A percentile compares a stretch with the other conserved stretches of the same genome.
phyloP scores from a whole-genome alignment of 371 early-diverging fungal species.

The Actinomortierella ambigua region DNA sequence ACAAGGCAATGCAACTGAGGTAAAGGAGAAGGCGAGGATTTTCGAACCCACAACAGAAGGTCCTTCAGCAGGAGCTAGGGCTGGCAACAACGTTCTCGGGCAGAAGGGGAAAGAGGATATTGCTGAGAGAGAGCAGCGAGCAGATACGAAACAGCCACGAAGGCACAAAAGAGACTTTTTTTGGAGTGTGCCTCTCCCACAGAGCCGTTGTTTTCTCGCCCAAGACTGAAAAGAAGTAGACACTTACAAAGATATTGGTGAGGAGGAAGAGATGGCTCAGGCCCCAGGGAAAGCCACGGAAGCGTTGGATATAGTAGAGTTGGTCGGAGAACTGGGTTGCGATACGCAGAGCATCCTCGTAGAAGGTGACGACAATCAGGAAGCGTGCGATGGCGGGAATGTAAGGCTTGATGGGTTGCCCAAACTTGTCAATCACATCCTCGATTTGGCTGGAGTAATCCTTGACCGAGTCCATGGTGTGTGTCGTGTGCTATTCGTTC shows the following conservation, averaged over 20 bases:
- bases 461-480: slow-evolving; percentile 44
- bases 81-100: too few relatives aligned
- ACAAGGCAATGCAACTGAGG: too few relatives aligned
- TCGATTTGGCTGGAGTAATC: slow-evolving; percentile 64
- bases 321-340: slow-evolving; percentile 89
- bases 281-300: slow-evolving; percentile 79
- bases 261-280: slow-evolving; percentile 84
- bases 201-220: neutral
- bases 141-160: too few relatives aligned
- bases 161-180: too few relatives aligned
- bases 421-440: slow-evolving; percentile 72
- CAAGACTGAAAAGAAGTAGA: neutral
- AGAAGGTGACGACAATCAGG: slow-evolving; percentile 93
- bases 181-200: too few relatives aligned
- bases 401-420: slow-evolving; percentile 89
- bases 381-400: slow-evolving; percentile 90
- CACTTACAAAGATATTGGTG: slow-evolving; percentile 74
- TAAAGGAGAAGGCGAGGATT: too few relatives aligned
- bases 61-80: too few relatives aligned
- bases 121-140: too few relatives aligned
- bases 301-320: slow-evolving; percentile 76
- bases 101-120: too few relatives aligned
- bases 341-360: slow-evolving; percentile 93
- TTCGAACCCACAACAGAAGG: too few relatives aligned
- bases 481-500: too few relatives aligned